phyloP scores from a whole-genome alignment of 257 asterid species.

The Lantana camara region DNA sequence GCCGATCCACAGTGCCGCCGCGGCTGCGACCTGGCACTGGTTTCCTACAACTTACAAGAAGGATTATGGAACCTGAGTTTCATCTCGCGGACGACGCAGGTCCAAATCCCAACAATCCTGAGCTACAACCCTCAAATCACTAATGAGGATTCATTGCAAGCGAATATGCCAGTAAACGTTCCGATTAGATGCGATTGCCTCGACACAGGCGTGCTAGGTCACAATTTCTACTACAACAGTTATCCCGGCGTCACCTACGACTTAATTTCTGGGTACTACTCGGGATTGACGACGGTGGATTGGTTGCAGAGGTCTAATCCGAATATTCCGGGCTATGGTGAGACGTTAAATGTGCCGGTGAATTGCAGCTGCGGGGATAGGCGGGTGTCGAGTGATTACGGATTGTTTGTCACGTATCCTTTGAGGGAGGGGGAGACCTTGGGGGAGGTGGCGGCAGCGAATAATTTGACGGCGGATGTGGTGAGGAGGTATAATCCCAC shows the following conservation, averaged over 20 bases:
- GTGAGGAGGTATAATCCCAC: constrained; percentile 63
- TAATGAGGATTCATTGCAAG: constrained; percentile 49
- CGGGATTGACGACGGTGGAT: constrained; percentile 55
- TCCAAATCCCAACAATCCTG: constrained; percentile 25
- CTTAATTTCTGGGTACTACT: constrained; percentile 38
- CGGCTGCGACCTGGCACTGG: constrained; percentile 73
- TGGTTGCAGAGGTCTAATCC: constrained; percentile 46
- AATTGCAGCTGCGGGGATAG: constrained; percentile 84
- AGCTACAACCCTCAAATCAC: constrained; percentile 47
- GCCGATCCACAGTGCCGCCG: constrained; percentile 55
- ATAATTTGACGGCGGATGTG: constrained; percentile 51
- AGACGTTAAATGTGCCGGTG: constrained; percentile 59
- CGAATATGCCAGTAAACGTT: constrained; percentile 44
- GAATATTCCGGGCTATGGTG: constrained; percentile 54
- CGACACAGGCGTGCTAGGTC: constrained; percentile 48
- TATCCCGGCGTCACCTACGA: constrained; percentile 44
- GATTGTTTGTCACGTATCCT: constrained; percentile 83
- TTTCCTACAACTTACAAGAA: constrained; percentile 52
- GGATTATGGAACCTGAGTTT: constrained; percentile 33
- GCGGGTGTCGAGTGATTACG: constrained; percentile 49
- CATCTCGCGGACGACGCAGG: constrained; percentile 35
- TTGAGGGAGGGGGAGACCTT: constrained; percentile 53
- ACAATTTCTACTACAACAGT: constrained; percentile 43
- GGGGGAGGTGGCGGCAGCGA: constrained; percentile 48
- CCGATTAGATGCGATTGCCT: constrained; percentile 79